Conservation (phyloP, 768 basidiomycete species). For the Kwoniella newhampshirensis region DNA sequence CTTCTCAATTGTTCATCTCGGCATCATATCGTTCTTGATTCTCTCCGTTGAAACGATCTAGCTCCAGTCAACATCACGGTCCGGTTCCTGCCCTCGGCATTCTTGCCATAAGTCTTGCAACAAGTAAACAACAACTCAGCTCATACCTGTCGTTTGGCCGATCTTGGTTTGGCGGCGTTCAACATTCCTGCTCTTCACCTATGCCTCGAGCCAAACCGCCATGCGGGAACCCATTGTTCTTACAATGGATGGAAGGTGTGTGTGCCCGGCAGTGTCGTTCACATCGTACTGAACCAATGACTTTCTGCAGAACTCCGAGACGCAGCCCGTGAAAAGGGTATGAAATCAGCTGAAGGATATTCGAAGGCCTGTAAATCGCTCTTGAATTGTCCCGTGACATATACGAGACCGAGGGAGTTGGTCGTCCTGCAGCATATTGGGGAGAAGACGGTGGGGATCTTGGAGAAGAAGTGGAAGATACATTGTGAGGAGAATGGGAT, state of each 20-base stretch:
- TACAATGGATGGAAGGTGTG: conserved; percentile 48
- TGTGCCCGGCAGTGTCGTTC: background rate
- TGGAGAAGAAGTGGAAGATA: conserved; percentile 41
- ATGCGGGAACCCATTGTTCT: conserved; percentile 50
- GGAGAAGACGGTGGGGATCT: conserved; percentile 35
- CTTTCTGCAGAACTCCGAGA: conserved; percentile 35
- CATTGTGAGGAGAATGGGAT: conserved; percentile 40
- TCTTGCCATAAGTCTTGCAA: no score
- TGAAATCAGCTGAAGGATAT: conserved; percentile 43
- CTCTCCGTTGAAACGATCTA: no score
- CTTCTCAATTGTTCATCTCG: no score
- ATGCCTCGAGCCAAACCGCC: conserved; percentile 21
- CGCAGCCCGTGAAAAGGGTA: conserved; percentile 34
- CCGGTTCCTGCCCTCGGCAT: no score
- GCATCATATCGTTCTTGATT: no score
- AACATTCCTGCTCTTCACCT: background rate
- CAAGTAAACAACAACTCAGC: no score
- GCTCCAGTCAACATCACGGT: no score
- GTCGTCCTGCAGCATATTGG: conserved; percentile 43
- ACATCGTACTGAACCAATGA: background rate
- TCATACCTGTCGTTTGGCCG: no score
- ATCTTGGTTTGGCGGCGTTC: background rate
- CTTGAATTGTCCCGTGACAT: conserved; percentile 42
- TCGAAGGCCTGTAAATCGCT: conserved; percentile 43
- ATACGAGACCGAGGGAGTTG: conserved; percentile 41